Conservation (phyloP, 176 grass and related monocot genomes). For the Carex scoparia region DNA sequence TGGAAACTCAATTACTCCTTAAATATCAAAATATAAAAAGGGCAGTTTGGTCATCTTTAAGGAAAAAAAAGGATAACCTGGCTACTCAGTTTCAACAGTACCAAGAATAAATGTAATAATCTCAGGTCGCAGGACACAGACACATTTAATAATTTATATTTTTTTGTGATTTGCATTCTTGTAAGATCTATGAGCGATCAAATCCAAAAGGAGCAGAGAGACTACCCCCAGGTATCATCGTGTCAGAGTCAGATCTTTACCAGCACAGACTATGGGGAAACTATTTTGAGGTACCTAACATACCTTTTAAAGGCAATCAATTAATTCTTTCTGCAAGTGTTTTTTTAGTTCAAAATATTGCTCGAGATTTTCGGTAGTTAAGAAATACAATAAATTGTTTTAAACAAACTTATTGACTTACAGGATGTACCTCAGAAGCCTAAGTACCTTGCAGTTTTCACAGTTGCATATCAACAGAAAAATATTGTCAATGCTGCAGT, state of each 20-base stretch:
- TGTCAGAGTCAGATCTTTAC: constrained; percentile 31
- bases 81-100: neutral
- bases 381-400: neutral
- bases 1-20: neutral
- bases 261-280: constrained; percentile 32
- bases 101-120: neutral
- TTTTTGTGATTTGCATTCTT: neutral
- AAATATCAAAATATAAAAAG: neutral
- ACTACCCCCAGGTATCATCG: constrained; percentile 23
- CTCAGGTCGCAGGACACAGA: neutral
- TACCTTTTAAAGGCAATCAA: neutral
- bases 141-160: neutral
- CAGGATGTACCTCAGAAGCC: constrained; percentile 67
- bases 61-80: neutral
- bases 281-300: constrained; percentile 23
- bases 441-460: constrained; percentile 90
- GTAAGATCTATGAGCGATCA: constrained; percentile 25
- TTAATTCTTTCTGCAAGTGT: neutral
- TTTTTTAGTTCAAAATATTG: neutral
- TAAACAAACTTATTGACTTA: constrained; percentile 27
- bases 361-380: neutral
- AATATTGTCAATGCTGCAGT: constrained; percentile 69
- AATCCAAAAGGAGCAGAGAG: constrained; percentile 36
- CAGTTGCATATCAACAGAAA: constrained; percentile 85
- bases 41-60: neutral